phyloP scores from a whole-genome alignment of 345 rosid genomes.

The Conringia planisiliqua region DNA sequence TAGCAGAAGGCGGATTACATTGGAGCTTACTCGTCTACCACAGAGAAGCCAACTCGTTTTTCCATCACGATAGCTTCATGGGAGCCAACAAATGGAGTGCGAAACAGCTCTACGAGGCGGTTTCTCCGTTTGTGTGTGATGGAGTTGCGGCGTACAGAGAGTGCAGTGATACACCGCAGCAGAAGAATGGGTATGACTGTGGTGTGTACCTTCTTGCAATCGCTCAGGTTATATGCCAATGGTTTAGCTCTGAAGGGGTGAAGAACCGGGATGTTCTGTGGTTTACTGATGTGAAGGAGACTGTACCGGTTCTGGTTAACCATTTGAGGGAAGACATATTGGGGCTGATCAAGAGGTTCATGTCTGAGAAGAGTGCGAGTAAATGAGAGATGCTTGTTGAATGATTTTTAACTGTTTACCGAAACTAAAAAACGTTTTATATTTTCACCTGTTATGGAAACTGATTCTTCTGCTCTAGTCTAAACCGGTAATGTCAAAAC shows the following conservation, averaged over 20 bases:
- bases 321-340: slow-evolving; percentile 56
- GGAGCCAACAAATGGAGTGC: slow-evolving; percentile 44
- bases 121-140: slow-evolving; percentile 38
- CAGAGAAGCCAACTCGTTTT: slow-evolving; percentile 48
- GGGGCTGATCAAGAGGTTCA: slow-evolving; percentile 47
- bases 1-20: slow-evolving; percentile 78
- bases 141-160: slow-evolving; percentile 43
- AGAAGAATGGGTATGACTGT: slow-evolving; percentile 69
- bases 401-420: neutral
- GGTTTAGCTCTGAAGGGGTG: slow-evolving; percentile 40
- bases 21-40: slow-evolving; percentile 79
- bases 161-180: slow-evolving; percentile 54
- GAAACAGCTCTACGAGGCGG: slow-evolving; percentile 40
- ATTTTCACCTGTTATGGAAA: slow-evolving; percentile 12
- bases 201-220: slow-evolving; percentile 62
- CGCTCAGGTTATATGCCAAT: slow-evolving; percentile 51
- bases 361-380: slow-evolving; percentile 31
- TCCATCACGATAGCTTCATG: slow-evolving; percentile 71
- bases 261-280: slow-evolving; percentile 44
- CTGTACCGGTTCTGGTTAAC: slow-evolving; percentile 47
- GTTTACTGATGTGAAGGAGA: slow-evolving; percentile 58
- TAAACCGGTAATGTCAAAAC: neutral
- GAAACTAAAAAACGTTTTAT: neutral
- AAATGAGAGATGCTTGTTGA: slow-evolving; percentile 19
- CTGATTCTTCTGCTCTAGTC: neutral